Base-by-base conservation (phyloP, 2,329 filamentous ascomycete species). In the Fusarium pseudograminearum region DNA sequence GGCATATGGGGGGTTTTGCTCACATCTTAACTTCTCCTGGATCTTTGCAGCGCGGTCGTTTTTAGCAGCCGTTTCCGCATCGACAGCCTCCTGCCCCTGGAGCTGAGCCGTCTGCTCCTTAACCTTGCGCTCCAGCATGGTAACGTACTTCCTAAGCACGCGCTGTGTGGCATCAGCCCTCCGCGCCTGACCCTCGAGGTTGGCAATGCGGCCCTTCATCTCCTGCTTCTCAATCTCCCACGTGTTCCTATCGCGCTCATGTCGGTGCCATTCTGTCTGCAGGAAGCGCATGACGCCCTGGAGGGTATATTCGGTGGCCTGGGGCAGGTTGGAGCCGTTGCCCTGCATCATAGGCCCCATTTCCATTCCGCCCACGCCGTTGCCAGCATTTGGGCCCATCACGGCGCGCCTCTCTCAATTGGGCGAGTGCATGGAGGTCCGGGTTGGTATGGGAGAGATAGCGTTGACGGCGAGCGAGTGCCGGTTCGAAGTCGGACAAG, bases 191-290 rank as follows among this genome's bases (percentile, higher is more conserved):
- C 96, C 96, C 81, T 99, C 96, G 70, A 98, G 88, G 76, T 93
- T 92, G 53, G 95, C 95, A 82, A 99, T 98, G 77, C 97, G 91
- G 73, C 93, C 94, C 84, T 97, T 97, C 96, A 99, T 98, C 83
- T 99, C 96, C 76, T 97, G 96, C 78, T 94, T 91, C 82, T 99
- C 96, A 78, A 99, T 99, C 81, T 99, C 96, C 96, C 96, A 99
- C 38, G 94, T 91, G 82, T 99, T 99, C 75, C 96, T 90, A 78
- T 98, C 96, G 81, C 96, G 92, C 82, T 99, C 96, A 80, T 99
- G 95, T 73, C 93, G 91, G 82, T 99, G 96, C 96, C 96, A 99
- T 87, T 99, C 95, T 48, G 96, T 96, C 83, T 99, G 96, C 40
- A 99, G 89, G 80, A 99, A 99, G 81, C 96, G 94, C 96, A 99